Evolutionary conservation across 1,139 yeast species (phyloP).

Genomic region (Hanseniaspora uvarum): DNA sequence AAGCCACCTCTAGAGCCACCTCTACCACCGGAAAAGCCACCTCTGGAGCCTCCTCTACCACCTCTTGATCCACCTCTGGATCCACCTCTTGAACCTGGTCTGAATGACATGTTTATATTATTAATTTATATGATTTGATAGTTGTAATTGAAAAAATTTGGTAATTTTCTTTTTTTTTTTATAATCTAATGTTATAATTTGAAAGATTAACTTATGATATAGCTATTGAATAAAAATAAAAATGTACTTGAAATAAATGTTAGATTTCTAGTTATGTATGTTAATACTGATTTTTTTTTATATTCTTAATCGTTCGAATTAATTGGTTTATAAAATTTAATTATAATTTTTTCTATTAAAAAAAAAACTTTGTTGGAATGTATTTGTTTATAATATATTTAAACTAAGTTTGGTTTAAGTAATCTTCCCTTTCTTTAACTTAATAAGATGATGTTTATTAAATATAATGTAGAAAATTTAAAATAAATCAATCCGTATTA

Average conservation of each 20-base stretch:
- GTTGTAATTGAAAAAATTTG: not conserved
- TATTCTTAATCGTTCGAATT: not conserved
- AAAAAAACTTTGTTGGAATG: slow-evolving; percentile 7
- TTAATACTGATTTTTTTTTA: not conserved
- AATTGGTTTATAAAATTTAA: not conserved
- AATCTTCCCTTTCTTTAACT: not conserved
- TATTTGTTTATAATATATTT: slow-evolving; percentile 1
- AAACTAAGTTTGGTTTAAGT: slow-evolving; percentile 1
- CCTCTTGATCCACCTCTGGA: slow-evolving; percentile 36
- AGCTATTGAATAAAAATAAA: not conserved
- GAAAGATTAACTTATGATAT: not conserved
- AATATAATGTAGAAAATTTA: not conserved
- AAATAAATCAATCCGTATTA: not conserved
- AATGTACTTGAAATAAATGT: not conserved
- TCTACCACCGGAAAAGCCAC: slow-evolving; percentile 39
- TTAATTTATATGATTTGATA: not conserved
- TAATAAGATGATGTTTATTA: not conserved
- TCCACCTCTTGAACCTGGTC: slow-evolving; percentile 44
- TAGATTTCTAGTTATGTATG: not conserved
- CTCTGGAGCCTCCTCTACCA: slow-evolving; percentile 31
- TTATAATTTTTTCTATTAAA: not conserved
- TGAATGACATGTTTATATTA: slow-evolving; percentile 40
- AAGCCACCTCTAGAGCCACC: slow-evolving; percentile 45
- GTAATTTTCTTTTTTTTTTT: not conserved
- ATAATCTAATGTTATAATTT: not conserved